Percentiles rank a stretch among this genome's conserved stretches.
Evolutionary conservation across 306 rosid genomes (phyloP).

Genomic region (Quercus mongolica): DNA sequence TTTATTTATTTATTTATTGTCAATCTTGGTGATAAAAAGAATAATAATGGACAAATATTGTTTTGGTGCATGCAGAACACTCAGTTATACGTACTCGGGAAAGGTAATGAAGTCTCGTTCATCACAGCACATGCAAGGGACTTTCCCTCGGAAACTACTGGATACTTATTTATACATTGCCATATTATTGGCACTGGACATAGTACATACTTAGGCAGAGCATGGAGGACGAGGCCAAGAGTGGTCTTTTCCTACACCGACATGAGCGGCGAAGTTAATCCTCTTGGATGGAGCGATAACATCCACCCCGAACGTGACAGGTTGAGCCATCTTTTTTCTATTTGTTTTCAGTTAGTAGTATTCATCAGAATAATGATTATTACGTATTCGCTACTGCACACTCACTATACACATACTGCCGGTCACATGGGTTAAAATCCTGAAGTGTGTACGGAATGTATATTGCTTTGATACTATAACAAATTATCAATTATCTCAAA

Average conservation of each 20-base stretch:
- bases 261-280: constrained; percentile 19
- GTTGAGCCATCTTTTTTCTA: constrained; percentile 15
- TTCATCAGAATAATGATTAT: too few species aligned
- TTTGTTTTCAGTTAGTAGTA: too few species aligned
- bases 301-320: background rate
- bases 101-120: constrained; percentile 15
- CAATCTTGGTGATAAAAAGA: too few species aligned
- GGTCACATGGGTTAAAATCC: too few species aligned
- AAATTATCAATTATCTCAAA: too few species aligned
- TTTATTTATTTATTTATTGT: too few species aligned
- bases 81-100: constrained; percentile 16
- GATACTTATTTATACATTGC: constrained; percentile 56
- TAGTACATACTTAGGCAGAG: constrained; percentile 46
- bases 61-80: constrained; percentile 27
- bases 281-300: constrained; percentile 43
- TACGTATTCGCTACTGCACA: too few species aligned
- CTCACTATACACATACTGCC: too few species aligned
- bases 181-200: constrained; percentile 30
- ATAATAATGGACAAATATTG: background rate
- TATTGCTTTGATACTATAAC: too few species aligned
- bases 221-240: constrained; percentile 43
- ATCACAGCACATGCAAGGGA: constrained; percentile 59
- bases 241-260: constrained; percentile 40
- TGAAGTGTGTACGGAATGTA: too few species aligned
- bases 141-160: background rate